These are phyloP conservation scores for Talaromyces stipitatus DNA, from an alignment of 495 filamentous ascomycete genomes.

Conservation along the genomic window DNA sequence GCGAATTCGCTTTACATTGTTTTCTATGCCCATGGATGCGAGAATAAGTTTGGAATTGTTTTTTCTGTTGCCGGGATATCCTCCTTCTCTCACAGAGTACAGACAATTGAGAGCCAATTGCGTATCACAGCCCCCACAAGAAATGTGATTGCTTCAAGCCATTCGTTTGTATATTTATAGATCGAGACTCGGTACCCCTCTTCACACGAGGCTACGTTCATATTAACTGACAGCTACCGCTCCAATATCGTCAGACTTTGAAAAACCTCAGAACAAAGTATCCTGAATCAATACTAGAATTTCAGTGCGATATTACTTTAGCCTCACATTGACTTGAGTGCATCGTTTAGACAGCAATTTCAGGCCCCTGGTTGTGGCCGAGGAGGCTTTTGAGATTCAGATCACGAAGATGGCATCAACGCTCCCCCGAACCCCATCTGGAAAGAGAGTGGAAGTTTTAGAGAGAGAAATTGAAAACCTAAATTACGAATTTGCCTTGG, in stretches of 20 bases:
- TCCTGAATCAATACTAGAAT: background rate
- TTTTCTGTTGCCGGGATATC: background rate
- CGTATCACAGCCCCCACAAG: background rate
- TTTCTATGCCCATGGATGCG: background rate
- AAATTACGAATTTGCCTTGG: conserved; percentile 3
- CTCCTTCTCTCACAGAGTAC: too few species aligned
- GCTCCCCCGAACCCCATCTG: background rate
- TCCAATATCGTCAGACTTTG: background rate
- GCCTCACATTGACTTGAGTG: background rate
- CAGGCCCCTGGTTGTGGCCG: too few species aligned
- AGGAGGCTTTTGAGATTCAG: background rate
- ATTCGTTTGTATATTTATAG: background rate
- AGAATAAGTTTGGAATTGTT: background rate
- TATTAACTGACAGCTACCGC: background rate
- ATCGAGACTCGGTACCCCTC: background rate
- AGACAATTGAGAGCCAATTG: background rate
- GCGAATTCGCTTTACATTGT: background rate
- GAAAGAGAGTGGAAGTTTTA: background rate
- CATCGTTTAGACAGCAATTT: background rate
- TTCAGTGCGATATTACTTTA: background rate
- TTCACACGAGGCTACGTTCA: background rate
- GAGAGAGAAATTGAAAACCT: conserved; percentile 1
- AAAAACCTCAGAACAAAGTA: background rate
- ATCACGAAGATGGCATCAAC: background rate
- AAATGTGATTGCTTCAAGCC: background rate